These are phyloP conservation scores for Penicillium angulare DNA, from an alignment of 495 filamentous ascomycete species.

Conservation along the genomic window DNA sequence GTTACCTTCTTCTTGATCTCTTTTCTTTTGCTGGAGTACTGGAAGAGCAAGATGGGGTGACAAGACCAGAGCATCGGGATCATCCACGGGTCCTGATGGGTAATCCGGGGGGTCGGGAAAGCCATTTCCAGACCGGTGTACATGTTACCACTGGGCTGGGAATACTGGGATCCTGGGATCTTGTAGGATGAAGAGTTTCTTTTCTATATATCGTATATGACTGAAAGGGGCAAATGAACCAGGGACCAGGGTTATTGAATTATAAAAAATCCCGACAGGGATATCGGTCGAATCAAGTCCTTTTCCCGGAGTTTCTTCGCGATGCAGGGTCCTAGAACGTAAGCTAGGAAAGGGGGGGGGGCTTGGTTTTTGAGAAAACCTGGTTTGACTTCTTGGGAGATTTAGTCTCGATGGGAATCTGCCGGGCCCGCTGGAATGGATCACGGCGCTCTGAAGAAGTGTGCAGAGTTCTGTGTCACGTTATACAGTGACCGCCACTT, in stretches of 20 bases:
- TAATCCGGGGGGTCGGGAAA: not conserved
- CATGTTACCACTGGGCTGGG: not conserved
- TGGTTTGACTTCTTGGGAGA: too few relatives aligned
- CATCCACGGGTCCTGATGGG: not conserved
- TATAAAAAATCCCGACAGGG: too few relatives aligned
- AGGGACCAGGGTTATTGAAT: too few relatives aligned
- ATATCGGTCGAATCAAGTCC: too few relatives aligned
- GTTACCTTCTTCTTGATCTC: not conserved
- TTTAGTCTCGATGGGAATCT: not conserved
- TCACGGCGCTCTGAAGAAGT: not conserved
- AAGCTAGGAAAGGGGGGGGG: too few relatives aligned
- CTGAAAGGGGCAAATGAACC: not conserved
- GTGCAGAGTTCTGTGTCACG: not conserved
- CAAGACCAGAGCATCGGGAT: not conserved
- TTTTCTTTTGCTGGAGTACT: not conserved
- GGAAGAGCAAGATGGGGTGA: too few relatives aligned
- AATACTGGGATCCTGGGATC: not conserved
- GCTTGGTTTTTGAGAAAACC: too few relatives aligned
- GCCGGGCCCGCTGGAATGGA: not conserved
- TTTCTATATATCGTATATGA: not conserved
- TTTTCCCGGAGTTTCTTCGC: too few relatives aligned
- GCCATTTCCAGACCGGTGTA: not conserved
- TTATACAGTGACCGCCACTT: conserved; percentile 18
- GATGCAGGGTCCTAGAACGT: too few relatives aligned
- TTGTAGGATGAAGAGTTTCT: not conserved